These are phyloP conservation scores for Fusarium caatingaense DNA, from an alignment of 2,329 filamentous ascomycete genomes.

Conservation along the genomic window DNA sequence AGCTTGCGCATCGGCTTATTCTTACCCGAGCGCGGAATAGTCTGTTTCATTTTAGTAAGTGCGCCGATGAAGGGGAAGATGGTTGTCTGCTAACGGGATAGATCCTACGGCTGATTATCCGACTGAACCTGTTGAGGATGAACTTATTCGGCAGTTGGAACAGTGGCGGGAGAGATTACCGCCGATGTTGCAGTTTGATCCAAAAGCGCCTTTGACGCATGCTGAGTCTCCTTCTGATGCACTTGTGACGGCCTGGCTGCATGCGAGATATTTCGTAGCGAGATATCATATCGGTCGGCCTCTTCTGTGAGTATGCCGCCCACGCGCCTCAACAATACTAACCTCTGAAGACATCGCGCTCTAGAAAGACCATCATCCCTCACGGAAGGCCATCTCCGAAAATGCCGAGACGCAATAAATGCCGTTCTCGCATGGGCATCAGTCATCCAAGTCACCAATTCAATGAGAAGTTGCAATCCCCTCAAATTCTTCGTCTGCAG, in stretches of 20 bases:
- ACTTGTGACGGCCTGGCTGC: constrained; percentile 21
- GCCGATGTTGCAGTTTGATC: constrained; percentile 31
- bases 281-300: constrained; percentile 35
- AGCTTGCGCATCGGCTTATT: constrained; percentile 35
- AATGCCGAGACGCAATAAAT: constrained; percentile 26
- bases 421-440: constrained; percentile 23
- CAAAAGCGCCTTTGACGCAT: constrained; percentile 8
- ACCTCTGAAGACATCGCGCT: constrained; percentile 9
- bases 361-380: constrained; percentile 21
- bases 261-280: constrained; percentile 31
- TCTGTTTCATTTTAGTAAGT: constrained; percentile 29
- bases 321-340: too few species aligned
- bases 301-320: constrained; percentile 26
- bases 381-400: constrained; percentile 27
- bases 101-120: constrained; percentile 25
- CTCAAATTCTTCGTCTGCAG: constrained; percentile 33
- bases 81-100: not conserved
- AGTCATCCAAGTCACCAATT: constrained; percentile 18
- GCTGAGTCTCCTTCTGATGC: constrained; percentile 28
- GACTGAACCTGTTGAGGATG: constrained; percentile 29
- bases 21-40: constrained; percentile 29
- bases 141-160: constrained; percentile 29
- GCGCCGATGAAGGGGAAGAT: fast-evolving
- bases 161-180: constrained; percentile 24
- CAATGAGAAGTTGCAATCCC: constrained; percentile 34